Evolutionary conservation across 441 rosid species (phyloP), one percentile per base, ranked within the genome.

Genomic region (Pelargonium fulgidum): DNA sequence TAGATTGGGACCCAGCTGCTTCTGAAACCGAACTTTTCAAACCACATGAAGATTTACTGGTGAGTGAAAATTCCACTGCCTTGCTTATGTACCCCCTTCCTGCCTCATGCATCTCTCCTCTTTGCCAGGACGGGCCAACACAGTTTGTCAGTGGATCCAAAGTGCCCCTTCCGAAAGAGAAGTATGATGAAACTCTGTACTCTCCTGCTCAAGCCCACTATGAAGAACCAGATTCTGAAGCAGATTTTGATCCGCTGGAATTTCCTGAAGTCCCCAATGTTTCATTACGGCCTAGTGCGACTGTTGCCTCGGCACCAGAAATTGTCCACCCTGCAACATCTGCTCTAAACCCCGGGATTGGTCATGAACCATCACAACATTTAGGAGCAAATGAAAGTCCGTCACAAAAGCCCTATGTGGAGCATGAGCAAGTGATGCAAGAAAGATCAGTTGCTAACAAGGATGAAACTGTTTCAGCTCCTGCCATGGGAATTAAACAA

Each of bases 1-100:
- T 94, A 73, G 94, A 92, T 70, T 94, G 99, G 99, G 96, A 94
- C 78, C 94, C 99, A 68, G 83, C 89, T 76, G 81, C 88, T 68
- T 86, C 92, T 45, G 97, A 94, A 83, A 75, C 91, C 9, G 93
- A 88, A 83, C 86, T 90, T 71, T 86, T 80, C 69, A 94, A 90
- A 84, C 82, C 86, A 13, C 94, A 85, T 73, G 96, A 89, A 81
- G 97, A 94, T 86, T 77, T 94, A 65, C 79, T 94, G 84, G 99
- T 92, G 74, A 84, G 88, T 79, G 75, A 54, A 3, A 39, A 33
- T 45, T 42, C 16, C 8, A 13, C 62, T 59, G 24, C 26, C 45
- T 68, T 7, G 4, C 39, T 71, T 61, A 20, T 69, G 19, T 68
- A 72, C 17, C 72, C 66, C 68, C 66, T 45, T 75, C 73, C 29